Evolutionary conservation across 106 monocot species (phyloP).

Genomic region (Iris macrosiphon): DNA sequence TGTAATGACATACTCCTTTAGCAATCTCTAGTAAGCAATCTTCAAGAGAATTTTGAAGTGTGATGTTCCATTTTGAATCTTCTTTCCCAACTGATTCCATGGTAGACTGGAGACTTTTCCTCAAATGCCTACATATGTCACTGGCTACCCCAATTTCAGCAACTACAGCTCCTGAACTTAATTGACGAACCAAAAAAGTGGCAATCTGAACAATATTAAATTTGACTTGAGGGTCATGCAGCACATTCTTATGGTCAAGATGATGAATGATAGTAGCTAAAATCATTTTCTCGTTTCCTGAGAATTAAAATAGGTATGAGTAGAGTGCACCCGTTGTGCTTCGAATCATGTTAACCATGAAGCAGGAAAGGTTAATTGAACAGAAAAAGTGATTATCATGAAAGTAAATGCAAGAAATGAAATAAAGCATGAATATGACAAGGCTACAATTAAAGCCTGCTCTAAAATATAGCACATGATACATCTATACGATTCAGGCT

Average conservation of each 20-base stretch:
- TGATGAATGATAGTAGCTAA: constrained; percentile 58
- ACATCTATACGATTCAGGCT: too few species aligned
- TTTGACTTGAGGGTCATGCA: constrained; percentile 53
- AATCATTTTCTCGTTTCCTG: constrained; percentile 66
- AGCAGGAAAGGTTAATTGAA: too few species aligned
- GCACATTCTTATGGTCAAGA: constrained; percentile 80
- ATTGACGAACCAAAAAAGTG: constrained; percentile 45
- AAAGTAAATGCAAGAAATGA: too few species aligned
- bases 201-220: constrained; percentile 59
- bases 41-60: constrained; percentile 71
- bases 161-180: constrained; percentile 36
- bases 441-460: too few species aligned
- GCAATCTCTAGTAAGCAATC: constrained; percentile 80
- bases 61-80: constrained; percentile 51
- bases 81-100: constrained; percentile 35
- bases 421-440: too few species aligned
- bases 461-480: too few species aligned
- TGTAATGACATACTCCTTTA: constrained; percentile 64
- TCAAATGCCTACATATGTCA: constrained; percentile 77
- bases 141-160: constrained; percentile 54
- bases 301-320: too few species aligned
- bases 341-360: too few species aligned
- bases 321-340: too few species aligned
- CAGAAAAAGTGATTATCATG: too few species aligned
- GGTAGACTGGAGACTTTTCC: constrained; percentile 67